Percentiles rank a stretch among this genome's conserved stretches.
Evolutionary conservation across 768 basidiomycete genomes (phyloP).

Genomic region (Phaeotremella fagi): DNA sequence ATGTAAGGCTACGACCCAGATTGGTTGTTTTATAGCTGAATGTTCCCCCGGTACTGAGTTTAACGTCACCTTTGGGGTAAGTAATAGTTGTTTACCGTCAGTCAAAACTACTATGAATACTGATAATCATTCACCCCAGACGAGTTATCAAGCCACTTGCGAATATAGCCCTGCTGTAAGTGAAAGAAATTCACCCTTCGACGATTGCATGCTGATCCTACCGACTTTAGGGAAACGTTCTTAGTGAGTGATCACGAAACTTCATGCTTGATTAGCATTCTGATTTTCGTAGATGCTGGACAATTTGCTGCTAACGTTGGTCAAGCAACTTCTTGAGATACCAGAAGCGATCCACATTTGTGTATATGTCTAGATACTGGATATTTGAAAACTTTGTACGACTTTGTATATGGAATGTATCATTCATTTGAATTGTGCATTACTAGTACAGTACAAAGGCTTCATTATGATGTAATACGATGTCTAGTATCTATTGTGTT

Average conservation of each 20-base stretch:
- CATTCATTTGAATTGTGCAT: no score
- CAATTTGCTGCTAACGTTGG: not conserved
- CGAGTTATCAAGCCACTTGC: conserved; percentile 10
- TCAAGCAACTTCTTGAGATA: no score
- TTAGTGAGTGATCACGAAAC: not conserved
- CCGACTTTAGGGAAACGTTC: not conserved
- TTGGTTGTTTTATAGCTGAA: conserved; percentile 13
- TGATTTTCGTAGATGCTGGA: not conserved
- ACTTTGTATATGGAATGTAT: no score
- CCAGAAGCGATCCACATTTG: no score
- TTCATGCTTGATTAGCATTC: not conserved
- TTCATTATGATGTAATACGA: not conserved
- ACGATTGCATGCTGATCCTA: not conserved
- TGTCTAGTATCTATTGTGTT: not conserved
- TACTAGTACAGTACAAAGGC: no score
- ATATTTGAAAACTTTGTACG: no score
- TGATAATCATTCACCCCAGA: not conserved
- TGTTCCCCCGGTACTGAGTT: not conserved
- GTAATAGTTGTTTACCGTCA: not conserved
- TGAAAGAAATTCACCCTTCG: not conserved
- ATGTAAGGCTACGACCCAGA: conserved; percentile 1
- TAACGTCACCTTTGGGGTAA: not conserved
- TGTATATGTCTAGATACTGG: no score
- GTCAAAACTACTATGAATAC: no score
- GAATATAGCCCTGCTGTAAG: conserved; percentile 8